phyloP scores from a whole-genome alignment of 1,284 basidiomycete species.

The Flammula alnicola region DNA sequence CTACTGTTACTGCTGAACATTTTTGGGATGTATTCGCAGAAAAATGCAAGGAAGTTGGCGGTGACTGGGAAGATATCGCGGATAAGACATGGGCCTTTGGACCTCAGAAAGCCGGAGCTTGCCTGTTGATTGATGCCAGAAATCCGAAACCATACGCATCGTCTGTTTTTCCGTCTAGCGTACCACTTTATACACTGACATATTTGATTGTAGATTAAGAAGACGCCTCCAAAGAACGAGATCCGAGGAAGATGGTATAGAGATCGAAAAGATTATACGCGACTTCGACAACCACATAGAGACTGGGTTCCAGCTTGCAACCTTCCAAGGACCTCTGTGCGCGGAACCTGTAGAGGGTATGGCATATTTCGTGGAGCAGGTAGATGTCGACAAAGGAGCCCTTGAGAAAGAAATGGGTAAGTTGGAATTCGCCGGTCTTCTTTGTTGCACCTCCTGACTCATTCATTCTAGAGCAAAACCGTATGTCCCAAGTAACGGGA shows the following conservation, averaged over 20 bases:
- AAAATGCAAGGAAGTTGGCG: constrained; percentile 71
- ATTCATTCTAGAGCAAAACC: constrained; percentile 58
- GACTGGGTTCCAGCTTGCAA: constrained; percentile 94
- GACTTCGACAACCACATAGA: constrained; percentile 88
- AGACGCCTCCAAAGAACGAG: constrained; percentile 49
- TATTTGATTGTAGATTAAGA: constrained; percentile 46
- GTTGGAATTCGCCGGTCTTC: constrained; percentile 29
- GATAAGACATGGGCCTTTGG: constrained; percentile 92
- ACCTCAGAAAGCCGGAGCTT: constrained; percentile 88
- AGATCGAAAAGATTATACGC: constrained; percentile 37
- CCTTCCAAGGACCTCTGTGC: constrained; percentile 93
- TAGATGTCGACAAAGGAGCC: constrained; percentile 67
- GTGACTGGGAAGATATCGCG: constrained; percentile 80
- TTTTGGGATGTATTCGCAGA: constrained; percentile 83
- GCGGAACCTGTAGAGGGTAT: constrained; percentile 95
- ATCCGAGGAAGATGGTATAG: constrained; percentile 35
- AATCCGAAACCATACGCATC: constrained; percentile 49
- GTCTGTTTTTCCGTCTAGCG: constrained; percentile 44
- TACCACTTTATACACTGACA: constrained; percentile 9
- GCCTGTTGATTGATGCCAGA: constrained; percentile 81
- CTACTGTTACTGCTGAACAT: constrained; percentile 71
- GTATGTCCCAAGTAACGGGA: constrained; percentile 80
- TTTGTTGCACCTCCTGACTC: constrained; percentile 12
- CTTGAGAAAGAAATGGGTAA: constrained; percentile 68
- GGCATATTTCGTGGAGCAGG: constrained; percentile 86